Evolutionary conservation across 257 asterid species (phyloP).

Genomic region (Forsythia viridissima): DNA sequence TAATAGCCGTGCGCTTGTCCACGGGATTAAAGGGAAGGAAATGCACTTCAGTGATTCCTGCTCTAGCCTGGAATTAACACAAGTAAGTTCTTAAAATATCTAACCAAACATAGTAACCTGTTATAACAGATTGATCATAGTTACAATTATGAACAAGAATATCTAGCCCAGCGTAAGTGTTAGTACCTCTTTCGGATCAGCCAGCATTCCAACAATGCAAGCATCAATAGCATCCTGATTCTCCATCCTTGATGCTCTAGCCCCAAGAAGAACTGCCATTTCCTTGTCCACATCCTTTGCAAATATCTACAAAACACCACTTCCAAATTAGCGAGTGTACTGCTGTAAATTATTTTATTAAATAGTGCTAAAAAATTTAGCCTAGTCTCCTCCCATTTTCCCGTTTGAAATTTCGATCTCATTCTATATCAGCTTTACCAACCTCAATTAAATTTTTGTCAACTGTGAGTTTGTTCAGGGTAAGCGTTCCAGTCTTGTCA

Average conservation of each 20-base stretch:
- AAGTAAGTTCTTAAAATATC: neutral
- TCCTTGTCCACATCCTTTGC: constrained; percentile 47
- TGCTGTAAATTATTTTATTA: neutral
- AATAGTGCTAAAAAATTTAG: neutral
- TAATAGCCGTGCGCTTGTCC: constrained; percentile 69
- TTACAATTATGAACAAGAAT: neutral
- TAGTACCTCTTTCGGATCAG: constrained; percentile 58
- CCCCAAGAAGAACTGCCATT: constrained; percentile 44
- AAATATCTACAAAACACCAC: constrained; percentile 36
- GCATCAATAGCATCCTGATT: constrained; percentile 83
- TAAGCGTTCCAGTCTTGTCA: constrained; percentile 87
- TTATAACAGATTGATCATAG: neutral
- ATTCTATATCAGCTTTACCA: constrained; percentile 3
- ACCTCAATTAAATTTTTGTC: constrained; percentile 70
- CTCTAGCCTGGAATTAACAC: constrained; percentile 48
- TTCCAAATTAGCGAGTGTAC: neutral
- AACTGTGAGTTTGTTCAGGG: constrained; percentile 76
- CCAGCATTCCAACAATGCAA: constrained; percentile 61
- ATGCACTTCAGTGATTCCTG: constrained; percentile 60
- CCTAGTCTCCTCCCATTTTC: neutral
- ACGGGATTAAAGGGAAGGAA: constrained; percentile 74
- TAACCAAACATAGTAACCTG: neutral
- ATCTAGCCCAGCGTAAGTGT: neutral
- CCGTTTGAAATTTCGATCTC: neutral
- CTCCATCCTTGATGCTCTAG: constrained; percentile 75